phyloP scores from a whole-genome alignment of 1,284 basidiomycete species.

The Prillingera fragicola region DNA sequence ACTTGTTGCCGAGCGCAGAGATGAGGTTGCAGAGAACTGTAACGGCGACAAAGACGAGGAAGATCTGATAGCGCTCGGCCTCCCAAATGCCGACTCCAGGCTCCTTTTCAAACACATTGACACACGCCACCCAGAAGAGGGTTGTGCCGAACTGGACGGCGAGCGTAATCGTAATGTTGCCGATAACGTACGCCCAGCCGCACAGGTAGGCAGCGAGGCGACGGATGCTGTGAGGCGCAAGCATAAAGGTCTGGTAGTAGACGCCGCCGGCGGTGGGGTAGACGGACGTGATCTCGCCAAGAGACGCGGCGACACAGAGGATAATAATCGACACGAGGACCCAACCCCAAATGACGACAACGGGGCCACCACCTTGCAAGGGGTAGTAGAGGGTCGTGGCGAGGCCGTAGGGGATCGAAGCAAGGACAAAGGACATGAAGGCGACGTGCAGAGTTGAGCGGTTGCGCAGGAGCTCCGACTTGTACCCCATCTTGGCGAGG shows the following conservation, averaged over 20 bases:
- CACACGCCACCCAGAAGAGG: slow-evolving; percentile 28
- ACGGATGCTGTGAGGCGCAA: slow-evolving; percentile 39
- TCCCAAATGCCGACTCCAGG: slow-evolving; percentile 12
- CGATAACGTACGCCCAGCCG: slow-evolving; percentile 49
- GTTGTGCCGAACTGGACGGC: slow-evolving; percentile 48
- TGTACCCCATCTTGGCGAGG: slow-evolving; percentile 18
- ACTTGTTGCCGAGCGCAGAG: slow-evolving; percentile 35
- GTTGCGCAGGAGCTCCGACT: slow-evolving; percentile 14
- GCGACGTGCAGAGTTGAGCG: slow-evolving; percentile 15
- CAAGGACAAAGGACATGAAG: slow-evolving; percentile 35
- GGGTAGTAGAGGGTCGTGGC: slow-evolving; percentile 37
- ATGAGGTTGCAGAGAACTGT: slow-evolving; percentile 16
- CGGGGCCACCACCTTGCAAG: slow-evolving; percentile 31
- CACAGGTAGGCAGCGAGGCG: slow-evolving; percentile 47
- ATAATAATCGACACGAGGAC: slow-evolving; percentile 48
- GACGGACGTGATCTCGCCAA: slow-evolving; percentile 49
- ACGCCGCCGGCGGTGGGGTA: slow-evolving; percentile 49
- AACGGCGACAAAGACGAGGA: slow-evolving; percentile 12
- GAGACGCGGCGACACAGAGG: slow-evolving; percentile 47
- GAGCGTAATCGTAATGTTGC: slow-evolving; percentile 48
- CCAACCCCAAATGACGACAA: slow-evolving; percentile 44
- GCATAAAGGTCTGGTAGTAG: slow-evolving; percentile 50
- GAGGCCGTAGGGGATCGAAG: slow-evolving; percentile 34
- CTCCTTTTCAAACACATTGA: slow-evolving; percentile 19
- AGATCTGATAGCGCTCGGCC: slow-evolving; percentile 21